Evolutionary conservation across 345 rosid species (phyloP), one percentile per base, ranked within the genome.

Genomic region (Euphorbia lathyris): DNA sequence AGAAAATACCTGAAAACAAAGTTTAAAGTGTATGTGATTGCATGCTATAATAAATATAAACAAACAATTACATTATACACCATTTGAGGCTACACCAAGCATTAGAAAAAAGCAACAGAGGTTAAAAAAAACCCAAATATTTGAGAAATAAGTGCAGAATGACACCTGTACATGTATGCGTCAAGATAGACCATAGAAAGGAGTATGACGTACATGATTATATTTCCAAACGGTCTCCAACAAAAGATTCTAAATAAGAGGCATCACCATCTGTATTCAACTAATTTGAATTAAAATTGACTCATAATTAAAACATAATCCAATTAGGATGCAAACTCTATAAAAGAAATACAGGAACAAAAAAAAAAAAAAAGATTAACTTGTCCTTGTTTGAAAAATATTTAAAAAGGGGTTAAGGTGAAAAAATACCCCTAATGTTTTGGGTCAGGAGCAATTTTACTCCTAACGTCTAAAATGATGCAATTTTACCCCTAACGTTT

Each of bases 1-100:
- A 75, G 99, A 92, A 83, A 95, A 95, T 17, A 95, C 99, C 97
- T 90, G 87, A 59, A n/a, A 81, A 86, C 67, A 60, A 72, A 48
- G 57, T 67, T 75, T 22, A 68, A n/a, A 69, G 69, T 48, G 42
- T 66, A 69, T 62, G 76, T 67, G 38, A 78, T 34, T 34, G 65
- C 23, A 70, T 14, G 63, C 26, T 40, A 2, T 11, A 70, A 43
- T 51, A 34, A 68, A 57, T 13, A 69, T 25, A 29, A 57, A 64
- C 50, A 20, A 62, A 30, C 25, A 50, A 30, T 62, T 38, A 1
- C 13, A 69, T 19, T 23, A 63, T 57, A 70, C 75, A 70, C 58
- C 43, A 9, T 22, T 40, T 1, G 38, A 61, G 82, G 73, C 17
- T 80, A 78, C 66, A 68, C 72, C 65, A 82, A 71, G 64, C 68